These are phyloP conservation scores for Geosmithia putterillii DNA, from an alignment of 2,329 filamentous ascomycete species.

Conservation along the genomic window DNA sequence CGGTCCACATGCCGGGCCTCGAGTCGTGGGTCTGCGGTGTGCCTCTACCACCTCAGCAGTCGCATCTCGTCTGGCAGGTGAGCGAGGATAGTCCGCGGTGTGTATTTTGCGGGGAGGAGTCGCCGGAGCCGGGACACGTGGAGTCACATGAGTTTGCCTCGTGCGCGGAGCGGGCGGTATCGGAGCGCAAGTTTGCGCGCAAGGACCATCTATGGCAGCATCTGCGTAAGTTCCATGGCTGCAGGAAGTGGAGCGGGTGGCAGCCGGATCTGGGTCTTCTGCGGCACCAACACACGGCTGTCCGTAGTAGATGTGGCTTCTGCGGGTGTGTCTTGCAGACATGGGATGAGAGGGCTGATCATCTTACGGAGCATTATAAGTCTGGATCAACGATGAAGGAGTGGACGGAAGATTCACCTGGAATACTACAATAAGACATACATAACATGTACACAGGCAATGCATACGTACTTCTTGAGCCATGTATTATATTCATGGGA, in stretches of 20 bases:
- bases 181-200: constrained; percentile 28
- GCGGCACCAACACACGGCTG: constrained; percentile 13
- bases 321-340: constrained; percentile 11
- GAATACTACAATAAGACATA: neutral
- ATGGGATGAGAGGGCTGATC: constrained; percentile 15
- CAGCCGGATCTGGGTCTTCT: constrained; percentile 23
- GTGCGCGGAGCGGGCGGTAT: constrained; percentile 33
- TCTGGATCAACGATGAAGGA: constrained; percentile 5
- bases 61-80: constrained; percentile 35
- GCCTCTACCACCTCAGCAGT: constrained; percentile 16
- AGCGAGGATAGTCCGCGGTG: constrained; percentile 27
- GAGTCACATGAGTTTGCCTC: constrained; percentile 27
- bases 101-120: constrained; percentile 21
- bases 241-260: constrained; percentile 35
- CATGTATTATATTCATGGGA: too few species aligned
- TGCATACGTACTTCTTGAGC: too few species aligned
- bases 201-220: constrained; percentile 30
- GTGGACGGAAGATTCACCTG: neutral
- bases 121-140: constrained; percentile 21
- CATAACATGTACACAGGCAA: too few species aligned
- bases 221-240: constrained; percentile 27
- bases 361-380: constrained; percentile 15
- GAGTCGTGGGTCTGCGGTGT: constrained; percentile 37
- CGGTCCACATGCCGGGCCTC: constrained; percentile 30
- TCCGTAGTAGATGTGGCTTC: constrained; percentile 16